These are phyloP conservation scores for Byssothecium circinans DNA, from an alignment of 2,329 filamentous ascomycete species.

Conservation along the genomic window DNA sequence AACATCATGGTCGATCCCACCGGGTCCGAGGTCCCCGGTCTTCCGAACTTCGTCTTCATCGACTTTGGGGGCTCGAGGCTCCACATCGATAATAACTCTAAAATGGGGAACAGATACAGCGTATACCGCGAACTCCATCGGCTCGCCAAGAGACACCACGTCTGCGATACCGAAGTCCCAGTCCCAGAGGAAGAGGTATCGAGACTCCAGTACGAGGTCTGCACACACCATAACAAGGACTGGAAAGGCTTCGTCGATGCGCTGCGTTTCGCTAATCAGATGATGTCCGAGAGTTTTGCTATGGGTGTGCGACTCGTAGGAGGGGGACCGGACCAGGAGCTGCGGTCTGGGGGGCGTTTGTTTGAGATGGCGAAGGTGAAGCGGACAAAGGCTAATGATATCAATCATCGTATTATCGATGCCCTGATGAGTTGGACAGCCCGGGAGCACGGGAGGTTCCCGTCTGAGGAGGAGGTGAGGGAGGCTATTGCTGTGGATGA, in stretches of 20 bases:
- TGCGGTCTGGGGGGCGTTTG: neutral
- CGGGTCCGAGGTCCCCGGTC: neutral
- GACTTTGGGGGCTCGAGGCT: neutral
- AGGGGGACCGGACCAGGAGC: neutral
- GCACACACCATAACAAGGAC: neutral
- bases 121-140: neutral
- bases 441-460: neutral
- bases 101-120: neutral
- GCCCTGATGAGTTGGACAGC: neutral
- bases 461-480: neutral
- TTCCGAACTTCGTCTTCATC: neutral
- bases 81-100: neutral
- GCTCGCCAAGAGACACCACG: neutral
- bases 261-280: neutral
- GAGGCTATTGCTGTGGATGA: neutral
- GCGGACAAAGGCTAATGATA: neutral
- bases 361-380: neutral
- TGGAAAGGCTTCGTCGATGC: neutral
- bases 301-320: neutral
- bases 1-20: conserved; percentile 1
- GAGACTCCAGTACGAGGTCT: neutral
- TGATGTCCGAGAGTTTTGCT: neutral
- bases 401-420: neutral
- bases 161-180: neutral
- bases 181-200: neutral